Conservation (phyloP, 2,329 filamentous ascomycete species). For the Cercospora citrullina region DNA sequence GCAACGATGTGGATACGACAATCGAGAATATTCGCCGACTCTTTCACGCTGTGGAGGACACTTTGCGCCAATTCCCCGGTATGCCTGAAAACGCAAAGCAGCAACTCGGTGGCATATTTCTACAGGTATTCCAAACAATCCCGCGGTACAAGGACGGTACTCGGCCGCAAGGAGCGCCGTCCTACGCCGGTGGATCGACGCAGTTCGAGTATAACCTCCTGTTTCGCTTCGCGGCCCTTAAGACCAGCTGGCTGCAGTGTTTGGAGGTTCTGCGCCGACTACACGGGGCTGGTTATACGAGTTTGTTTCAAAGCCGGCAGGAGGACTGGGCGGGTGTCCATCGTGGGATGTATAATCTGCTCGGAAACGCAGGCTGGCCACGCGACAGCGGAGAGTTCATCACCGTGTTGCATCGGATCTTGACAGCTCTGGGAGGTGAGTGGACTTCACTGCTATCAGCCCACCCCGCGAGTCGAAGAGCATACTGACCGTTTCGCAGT, state of each 20-base stretch:
- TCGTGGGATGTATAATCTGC: neutral
- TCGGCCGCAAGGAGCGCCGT: neutral
- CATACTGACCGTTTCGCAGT: conserved; percentile 5
- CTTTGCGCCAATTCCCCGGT: conserved; percentile 11
- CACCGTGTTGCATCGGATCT: neutral
- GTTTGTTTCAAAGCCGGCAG: conserved; percentile 1
- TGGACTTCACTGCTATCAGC: neutral
- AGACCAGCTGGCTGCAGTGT: conserved; percentile 19
- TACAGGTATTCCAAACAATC: conserved; percentile 7
- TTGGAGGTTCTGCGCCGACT: conserved; percentile 17
- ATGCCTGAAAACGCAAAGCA: conserved; percentile 8
- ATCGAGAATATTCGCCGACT: conserved; percentile 17
- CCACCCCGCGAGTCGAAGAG: neutral
- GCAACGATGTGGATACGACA: conserved; percentile 17
- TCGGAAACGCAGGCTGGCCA: neutral
- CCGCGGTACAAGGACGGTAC: neutral
- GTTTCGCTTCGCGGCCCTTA: conserved; percentile 20
- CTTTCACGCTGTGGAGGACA: conserved; percentile 17
- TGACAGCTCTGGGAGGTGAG: conserved; percentile 17
- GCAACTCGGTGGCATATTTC: conserved; percentile 10
- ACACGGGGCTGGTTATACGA: neutral
- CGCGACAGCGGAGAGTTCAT: conserved; percentile 6
- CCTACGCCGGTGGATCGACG: conserved; percentile 22
- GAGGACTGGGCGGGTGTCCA: neutral
- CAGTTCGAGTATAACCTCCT: conserved; percentile 25